Conservation (phyloP, 1,139 yeast genomes). For the Saccharomyces uvarum region DNA sequence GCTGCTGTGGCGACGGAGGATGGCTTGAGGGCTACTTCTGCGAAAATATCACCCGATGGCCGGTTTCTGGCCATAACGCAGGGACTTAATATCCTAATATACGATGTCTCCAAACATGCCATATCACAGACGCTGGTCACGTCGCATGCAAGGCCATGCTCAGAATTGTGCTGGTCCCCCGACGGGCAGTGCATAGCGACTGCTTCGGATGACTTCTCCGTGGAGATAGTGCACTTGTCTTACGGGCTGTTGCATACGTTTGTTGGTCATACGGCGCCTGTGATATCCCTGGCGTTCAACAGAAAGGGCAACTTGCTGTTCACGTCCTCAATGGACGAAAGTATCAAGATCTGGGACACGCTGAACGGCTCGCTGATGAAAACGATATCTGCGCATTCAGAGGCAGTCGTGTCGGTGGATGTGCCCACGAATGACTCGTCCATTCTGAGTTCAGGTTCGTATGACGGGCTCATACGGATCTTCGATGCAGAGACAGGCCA, state of each 20-base stretch:
- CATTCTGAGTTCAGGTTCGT: conserved; percentile 77
- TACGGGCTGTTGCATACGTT: conserved; percentile 50
- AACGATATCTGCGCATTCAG: conserved; percentile 88
- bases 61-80: conserved; percentile 49
- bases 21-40: conserved; percentile 33
- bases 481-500: conserved; percentile 89
- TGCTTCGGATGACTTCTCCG: conserved; percentile 78
- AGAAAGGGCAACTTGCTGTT: conserved; percentile 70
- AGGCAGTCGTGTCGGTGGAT: conserved; percentile 73
- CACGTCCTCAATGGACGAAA: conserved; percentile 86
- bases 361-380: conserved; percentile 61
- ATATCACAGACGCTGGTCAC: conserved; percentile 16
- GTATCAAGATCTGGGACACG: conserved; percentile 84
- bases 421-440: conserved; percentile 69
- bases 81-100: conserved; percentile 40
- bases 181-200: conserved; percentile 70
- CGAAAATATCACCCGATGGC: conserved; percentile 64
- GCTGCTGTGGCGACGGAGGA: neutral
- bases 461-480: conserved; percentile 79
- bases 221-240: conserved; percentile 62
- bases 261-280: conserved; percentile 80
- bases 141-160: conserved; percentile 25
- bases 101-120: conserved; percentile 33
- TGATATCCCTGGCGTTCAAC: conserved; percentile 65
- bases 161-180: conserved; percentile 52